Percentiles rank a stretch among this genome's conserved stretches.
Evolutionary conservation across 192 early-diverging fungal genomes (phyloP).

Genomic region (Entomortierella chlamydospora): DNA sequence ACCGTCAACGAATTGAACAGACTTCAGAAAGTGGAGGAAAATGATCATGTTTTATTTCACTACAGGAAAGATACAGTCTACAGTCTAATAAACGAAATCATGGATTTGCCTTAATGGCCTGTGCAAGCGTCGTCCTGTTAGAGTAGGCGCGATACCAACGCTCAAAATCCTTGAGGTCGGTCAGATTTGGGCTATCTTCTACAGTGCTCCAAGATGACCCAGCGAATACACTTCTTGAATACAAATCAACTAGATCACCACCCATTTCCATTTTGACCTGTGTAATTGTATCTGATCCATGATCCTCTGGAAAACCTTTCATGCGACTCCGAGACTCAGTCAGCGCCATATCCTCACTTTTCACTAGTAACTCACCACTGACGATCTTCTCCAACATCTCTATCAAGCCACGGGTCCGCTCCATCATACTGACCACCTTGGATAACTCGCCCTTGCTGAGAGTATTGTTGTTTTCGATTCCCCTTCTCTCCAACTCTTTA

Average conservation of each 20-base stretch:
- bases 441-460: conserved; percentile 10
- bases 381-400: conserved; percentile 36
- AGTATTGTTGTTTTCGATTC: neutral
- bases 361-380: neutral
- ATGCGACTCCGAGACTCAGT: too few species aligned
- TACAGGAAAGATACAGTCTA: too few species aligned
- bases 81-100: too few species aligned
- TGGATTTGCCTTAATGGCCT: conserved; percentile 8
- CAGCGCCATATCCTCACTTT: too few species aligned
- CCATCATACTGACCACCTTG: conserved; percentile 27
- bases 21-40: conserved; percentile 2
- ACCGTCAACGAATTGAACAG: neutral
- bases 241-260: conserved; percentile 39
- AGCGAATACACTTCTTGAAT: conserved; percentile 1
- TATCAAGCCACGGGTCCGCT: conserved; percentile 27
- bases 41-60: too few species aligned
- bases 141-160: conserved; percentile 36
- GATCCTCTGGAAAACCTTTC: too few species aligned
- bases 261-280: conserved; percentile 37
- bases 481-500: conserved; percentile 24
- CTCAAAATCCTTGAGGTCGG: conserved; percentile 45
- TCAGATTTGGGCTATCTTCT: neutral
- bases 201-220: conserved; percentile 21
- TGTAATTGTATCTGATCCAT: neutral
- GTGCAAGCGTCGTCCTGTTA: conserved; percentile 15